A percentile compares a stretch with the other conserved stretches of the same genome.
phyloP scores from a whole-genome alignment of 257 asterid genomes.

The Penstemon eatonii region DNA sequence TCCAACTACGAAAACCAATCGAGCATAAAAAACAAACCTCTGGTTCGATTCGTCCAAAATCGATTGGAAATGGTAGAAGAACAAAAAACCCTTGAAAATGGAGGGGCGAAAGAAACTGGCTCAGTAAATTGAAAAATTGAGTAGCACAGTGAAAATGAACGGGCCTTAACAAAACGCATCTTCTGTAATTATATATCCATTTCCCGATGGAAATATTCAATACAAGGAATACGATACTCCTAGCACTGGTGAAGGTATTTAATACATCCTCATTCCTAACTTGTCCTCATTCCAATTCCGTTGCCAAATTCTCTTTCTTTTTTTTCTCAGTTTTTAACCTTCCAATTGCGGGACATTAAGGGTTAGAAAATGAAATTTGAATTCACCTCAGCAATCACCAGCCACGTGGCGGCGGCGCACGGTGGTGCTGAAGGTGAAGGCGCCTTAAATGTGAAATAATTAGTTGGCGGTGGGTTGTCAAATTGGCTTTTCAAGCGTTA shows the following conservation, averaged over 20 bases:
- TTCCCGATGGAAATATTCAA: neutral
- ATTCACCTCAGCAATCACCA: too few species aligned
- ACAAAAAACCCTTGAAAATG: neutral
- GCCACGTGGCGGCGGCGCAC: too few species aligned
- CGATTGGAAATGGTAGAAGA: slow-evolving; percentile 3
- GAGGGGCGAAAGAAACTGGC: neutral
- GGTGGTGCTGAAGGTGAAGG: too few species aligned
- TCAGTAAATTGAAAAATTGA: neutral
- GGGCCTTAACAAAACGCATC: neutral
- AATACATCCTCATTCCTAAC: neutral
- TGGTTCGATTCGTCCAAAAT: neutral
- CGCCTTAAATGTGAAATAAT: too few species aligned
- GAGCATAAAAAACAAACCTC: neutral
- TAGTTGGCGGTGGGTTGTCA: too few species aligned
- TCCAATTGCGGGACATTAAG: neutral
- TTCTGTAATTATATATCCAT: neutral
- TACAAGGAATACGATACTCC: neutral
- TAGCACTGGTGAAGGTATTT: neutral
- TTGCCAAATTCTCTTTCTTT: too few species aligned
- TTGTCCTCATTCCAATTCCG: neutral
- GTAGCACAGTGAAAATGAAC: neutral
- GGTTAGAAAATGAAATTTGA: neutral
- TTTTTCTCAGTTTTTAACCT: too few species aligned
- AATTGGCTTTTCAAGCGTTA: too few species aligned
- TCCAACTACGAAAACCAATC: neutral